Evolutionary conservation across 2,329 filamentous ascomycete genomes (phyloP).

Genomic region (Colletotrichum euphorbiae): DNA sequence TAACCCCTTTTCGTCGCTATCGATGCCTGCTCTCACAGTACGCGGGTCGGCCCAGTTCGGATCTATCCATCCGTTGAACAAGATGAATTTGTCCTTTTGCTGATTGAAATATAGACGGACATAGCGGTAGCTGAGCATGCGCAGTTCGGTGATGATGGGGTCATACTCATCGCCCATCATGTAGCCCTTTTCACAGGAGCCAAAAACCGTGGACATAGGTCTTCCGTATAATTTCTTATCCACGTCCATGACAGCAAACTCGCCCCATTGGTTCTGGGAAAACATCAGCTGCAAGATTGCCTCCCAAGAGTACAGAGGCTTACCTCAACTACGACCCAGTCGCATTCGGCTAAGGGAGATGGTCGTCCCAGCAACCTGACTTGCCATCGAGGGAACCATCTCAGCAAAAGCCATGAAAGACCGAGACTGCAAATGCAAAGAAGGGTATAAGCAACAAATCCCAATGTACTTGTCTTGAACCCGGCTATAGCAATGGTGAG

Average conservation of each 20-base stretch:
- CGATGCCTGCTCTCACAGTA: conserved; percentile 80
- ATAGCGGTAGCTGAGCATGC: conserved; percentile 91
- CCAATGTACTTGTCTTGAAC: conserved; percentile 80
- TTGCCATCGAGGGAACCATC: conserved; percentile 92
- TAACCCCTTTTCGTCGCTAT: conserved; percentile 86
- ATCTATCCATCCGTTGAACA: conserved; percentile 94
- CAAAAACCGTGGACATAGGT: conserved; percentile 73
- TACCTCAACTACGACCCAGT: conserved; percentile 93
- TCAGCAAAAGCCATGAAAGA: conserved; percentile 83
- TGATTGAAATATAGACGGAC: conserved; percentile 94
- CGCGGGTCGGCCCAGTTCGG: conserved; percentile 86
- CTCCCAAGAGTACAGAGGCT: conserved; percentile 44
- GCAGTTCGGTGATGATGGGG: conserved; percentile 79
- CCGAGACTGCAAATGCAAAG: conserved; percentile 81
- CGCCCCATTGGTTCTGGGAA: conserved; percentile 89
- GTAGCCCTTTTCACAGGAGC: conserved; percentile 70
- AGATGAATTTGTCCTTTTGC: conserved; percentile 85
- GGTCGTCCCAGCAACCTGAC: conserved; percentile 79
- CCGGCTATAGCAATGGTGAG: conserved; percentile 93
- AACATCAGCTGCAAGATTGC: conserved; percentile 20
- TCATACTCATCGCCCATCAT: conserved; percentile 77
- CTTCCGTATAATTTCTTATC: conserved; percentile 64
- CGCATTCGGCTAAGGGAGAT: conserved; percentile 77
- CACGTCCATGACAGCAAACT: conserved; percentile 83
- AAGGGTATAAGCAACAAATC: conserved; percentile 75